phyloP scores from a whole-genome alignment of 257 asterid genomes.

The Ballota nigra region DNA sequence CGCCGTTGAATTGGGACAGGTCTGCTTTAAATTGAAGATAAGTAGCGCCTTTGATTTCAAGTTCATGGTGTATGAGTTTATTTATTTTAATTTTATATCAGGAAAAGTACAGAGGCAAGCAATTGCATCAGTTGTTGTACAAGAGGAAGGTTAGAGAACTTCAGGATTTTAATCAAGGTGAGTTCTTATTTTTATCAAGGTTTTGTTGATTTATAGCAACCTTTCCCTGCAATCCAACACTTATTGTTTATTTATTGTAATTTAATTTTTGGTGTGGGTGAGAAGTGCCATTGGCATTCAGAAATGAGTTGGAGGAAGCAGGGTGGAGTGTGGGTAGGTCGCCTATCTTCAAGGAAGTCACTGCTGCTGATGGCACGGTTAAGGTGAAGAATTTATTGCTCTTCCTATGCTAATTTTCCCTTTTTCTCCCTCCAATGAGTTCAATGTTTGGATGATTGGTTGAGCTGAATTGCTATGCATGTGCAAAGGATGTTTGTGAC shows the following conservation, averaged over 20 bases:
- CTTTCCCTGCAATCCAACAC: background rate
- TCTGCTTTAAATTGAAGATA: constrained; percentile 15
- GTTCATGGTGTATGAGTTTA: background rate
- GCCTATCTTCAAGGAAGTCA: constrained; percentile 55
- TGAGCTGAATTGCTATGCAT: background rate
- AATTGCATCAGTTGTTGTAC: constrained; percentile 78
- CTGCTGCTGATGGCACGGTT: constrained; percentile 88
- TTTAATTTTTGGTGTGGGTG: constrained; percentile 4
- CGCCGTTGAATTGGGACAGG: constrained; percentile 53
- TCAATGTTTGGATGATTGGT: background rate
- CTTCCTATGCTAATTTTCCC: constrained; percentile 10
- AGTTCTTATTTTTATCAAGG: constrained; percentile 25
- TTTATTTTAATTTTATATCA: constrained; percentile 25
- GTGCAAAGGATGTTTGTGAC: background rate
- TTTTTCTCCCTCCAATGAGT: background rate
- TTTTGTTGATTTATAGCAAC: background rate
- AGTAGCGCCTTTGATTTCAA: background rate
- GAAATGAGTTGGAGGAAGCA: constrained; percentile 70
- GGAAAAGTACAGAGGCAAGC: constrained; percentile 89
- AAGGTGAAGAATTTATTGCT: constrained; percentile 50
- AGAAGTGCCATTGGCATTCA: constrained; percentile 83
- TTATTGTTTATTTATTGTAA: background rate
- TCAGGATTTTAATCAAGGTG: constrained; percentile 73
- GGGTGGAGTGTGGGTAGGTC: constrained; percentile 93
- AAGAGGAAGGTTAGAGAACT: constrained; percentile 76